Evolutionary conservation across 2,329 filamentous ascomycete genomes (phyloP), one percentile per base, ranked within the genome.

Genomic region (Sporothrix pallida): DNA sequence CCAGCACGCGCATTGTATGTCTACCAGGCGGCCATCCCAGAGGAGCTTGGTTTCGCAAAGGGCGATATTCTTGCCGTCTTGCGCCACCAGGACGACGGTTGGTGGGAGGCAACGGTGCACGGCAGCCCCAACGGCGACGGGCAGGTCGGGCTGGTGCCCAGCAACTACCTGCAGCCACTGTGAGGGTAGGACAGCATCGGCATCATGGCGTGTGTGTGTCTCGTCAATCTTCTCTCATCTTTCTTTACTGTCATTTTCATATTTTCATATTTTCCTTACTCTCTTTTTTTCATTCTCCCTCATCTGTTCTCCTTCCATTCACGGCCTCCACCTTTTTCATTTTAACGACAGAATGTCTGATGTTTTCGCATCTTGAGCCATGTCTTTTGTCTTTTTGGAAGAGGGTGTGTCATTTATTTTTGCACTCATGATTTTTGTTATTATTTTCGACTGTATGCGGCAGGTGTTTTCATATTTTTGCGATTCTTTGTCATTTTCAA

Each of bases 41-140:
- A 98, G 81, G 97, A 99, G 83, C 85, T 99, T 23, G 92, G 92
- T 15, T 99, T 99, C 82, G 87, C 87, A 65, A 99, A 99, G 84
- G 95, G 95, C 67, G 97, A 99, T 80, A 90, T 95, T 74, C 86
- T 99, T 15, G 94, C 95, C 1, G 91, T 99, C 15, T 85, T 98
- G 65, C 88, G 95, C 75, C 90, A 97, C 79, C 96, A 99, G 83
- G 96, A 99, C 81, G 96, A 99, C 80, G 96, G 96, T 23, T 99
- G 96, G 96, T 99, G 97, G 96, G 96, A 99, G 84, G 97, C 97
- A 13, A 95, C 98, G 82, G 89, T 98, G 56, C 93, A 95, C 63
- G 91, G 91, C 31, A 56, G 7, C 62, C 23, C 62, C 26, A 69
- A 56, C 48, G 86, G 87, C 76, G 88, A 86, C 76, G 89, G 87